Conservation (phyloP, 805 yeast species). For the Nakazawaea peltata region DNA sequence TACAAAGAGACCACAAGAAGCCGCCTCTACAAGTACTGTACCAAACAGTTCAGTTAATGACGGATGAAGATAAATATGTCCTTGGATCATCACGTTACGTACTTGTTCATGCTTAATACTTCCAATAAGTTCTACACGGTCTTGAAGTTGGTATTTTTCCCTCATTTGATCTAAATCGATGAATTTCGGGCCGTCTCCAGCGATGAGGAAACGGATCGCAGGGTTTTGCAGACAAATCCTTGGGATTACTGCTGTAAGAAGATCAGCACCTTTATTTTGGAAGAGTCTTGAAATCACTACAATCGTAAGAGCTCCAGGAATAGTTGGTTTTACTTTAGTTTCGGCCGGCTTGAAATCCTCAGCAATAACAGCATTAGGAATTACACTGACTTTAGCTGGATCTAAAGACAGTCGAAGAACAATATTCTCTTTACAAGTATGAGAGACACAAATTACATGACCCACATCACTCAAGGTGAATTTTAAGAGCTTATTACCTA, state of each 20-base stretch:
- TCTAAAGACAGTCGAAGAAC: slow-evolving; percentile 79
- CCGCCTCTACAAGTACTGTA: slow-evolving; percentile 94
- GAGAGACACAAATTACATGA: slow-evolving; percentile 92
- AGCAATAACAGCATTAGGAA: slow-evolving; percentile 92
- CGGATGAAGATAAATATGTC: slow-evolving; percentile 91
- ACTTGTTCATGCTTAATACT: slow-evolving; percentile 89
- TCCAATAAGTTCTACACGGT: slow-evolving; percentile 79
- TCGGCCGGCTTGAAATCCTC: slow-evolving; percentile 59
- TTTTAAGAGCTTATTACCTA: slow-evolving; percentile 80
- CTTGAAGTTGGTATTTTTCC: slow-evolving; percentile 78
- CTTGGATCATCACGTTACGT: slow-evolving; percentile 84
- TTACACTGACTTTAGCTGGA: slow-evolving; percentile 75
- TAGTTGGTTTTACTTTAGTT: slow-evolving; percentile 13
- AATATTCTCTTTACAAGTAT: slow-evolving; percentile 94
- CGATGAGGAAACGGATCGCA: slow-evolving; percentile 72
- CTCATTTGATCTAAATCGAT: slow-evolving; percentile 94
- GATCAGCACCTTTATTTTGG: slow-evolving; percentile 95
- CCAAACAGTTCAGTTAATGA: slow-evolving; percentile 97
- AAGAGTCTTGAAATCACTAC: slow-evolving; percentile 87
- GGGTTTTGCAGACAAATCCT: slow-evolving; percentile 57
- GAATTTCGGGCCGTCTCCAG: slow-evolving; percentile 96
- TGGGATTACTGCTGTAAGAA: slow-evolving; percentile 79
- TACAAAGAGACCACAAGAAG: slow-evolving; percentile 87
- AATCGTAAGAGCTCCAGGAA: slow-evolving; percentile 47
- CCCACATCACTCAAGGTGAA: slow-evolving; percentile 83